These are phyloP conservation scores for Claviceps sp. DNA, from an alignment of 2,329 filamentous ascomycete genomes.

Conservation along the genomic window DNA sequence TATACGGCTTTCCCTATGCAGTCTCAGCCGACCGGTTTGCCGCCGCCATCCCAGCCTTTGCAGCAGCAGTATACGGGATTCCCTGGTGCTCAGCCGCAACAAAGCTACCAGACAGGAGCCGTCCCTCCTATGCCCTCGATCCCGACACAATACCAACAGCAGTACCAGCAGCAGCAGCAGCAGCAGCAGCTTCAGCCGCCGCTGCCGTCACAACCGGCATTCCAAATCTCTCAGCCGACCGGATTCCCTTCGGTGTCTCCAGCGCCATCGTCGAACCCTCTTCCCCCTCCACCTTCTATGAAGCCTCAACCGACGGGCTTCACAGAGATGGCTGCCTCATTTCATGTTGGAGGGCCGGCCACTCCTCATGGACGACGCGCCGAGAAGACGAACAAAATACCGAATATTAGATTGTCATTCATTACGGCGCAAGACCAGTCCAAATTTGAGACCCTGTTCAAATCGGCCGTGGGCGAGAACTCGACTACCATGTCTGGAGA, in stretches of 20 bases:
- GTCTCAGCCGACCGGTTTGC: slow-evolving; percentile 31
- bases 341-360: slow-evolving; percentile 37
- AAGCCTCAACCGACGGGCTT: slow-evolving; percentile 56
- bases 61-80: slow-evolving; percentile 60
- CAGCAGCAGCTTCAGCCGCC: slow-evolving; percentile 26
- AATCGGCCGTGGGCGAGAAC: slow-evolving; percentile 75
- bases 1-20: slow-evolving; percentile 48
- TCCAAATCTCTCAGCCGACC: slow-evolving; percentile 28
- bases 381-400: slow-evolving; percentile 60
- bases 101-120: slow-evolving; percentile 46
- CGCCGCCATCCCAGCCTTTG: slow-evolving; percentile 42
- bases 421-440: slow-evolving; percentile 90
- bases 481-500: slow-evolving; percentile 84
- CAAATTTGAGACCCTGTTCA: slow-evolving; percentile 96
- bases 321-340: slow-evolving; percentile 52
- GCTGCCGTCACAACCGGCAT: slow-evolving; percentile 17
- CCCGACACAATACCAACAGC: slow-evolving; percentile 46
- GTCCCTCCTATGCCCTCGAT: slow-evolving; percentile 46
- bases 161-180: slow-evolving; percentile 35
- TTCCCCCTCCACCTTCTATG: slow-evolving; percentile 44
- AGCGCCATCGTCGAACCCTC: slow-evolving; percentile 35
- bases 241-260: slow-evolving; percentile 31
- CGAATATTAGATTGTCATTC: slow-evolving; percentile 87
- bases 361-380: slow-evolving; percentile 32
- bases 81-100: slow-evolving; percentile 39